A percentile compares a stretch with the other conserved stretches of the same genome.
Evolutionary conservation across 768 basidiomycete species (phyloP).

Genomic region (Sporobolomyces phaffii): DNA sequence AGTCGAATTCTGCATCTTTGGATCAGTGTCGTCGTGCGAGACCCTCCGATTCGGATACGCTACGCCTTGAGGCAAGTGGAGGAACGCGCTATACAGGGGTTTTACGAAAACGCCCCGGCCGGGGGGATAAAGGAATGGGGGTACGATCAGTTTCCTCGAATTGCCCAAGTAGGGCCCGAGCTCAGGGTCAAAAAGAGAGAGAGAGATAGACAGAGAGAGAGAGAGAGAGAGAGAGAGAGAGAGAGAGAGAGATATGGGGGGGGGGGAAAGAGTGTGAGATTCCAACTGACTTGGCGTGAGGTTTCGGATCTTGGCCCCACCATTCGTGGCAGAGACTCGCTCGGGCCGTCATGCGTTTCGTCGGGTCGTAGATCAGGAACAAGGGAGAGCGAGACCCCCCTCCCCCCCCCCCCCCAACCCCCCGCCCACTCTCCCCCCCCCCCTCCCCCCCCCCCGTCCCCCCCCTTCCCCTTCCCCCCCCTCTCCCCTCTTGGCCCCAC

Average conservation of each 20-base stretch:
- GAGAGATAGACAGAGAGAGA: too few species aligned
- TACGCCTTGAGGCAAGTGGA: conserved; percentile 58
- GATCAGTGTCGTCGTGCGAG: conserved; percentile 68
- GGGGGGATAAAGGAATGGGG: too few species aligned
- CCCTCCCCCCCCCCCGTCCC: too few species aligned
- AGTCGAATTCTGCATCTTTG: conserved; percentile 37
- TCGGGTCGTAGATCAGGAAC: conserved; percentile 91
- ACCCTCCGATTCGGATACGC: conserved; percentile 81
- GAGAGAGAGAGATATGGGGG: background rate
- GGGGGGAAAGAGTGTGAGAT: conserved; percentile 2
- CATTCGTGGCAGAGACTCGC: conserved; percentile 78
- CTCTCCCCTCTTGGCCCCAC: conserved; percentile 83
- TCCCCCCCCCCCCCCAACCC: too few species aligned
- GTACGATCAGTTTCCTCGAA: too few species aligned
- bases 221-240: too few species aligned
- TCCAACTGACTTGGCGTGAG: conserved; percentile 79
- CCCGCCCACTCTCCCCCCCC: too few species aligned
- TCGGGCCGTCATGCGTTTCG: conserved; percentile 71
- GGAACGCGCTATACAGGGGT: conserved; percentile 81
- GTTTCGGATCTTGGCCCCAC: conserved; percentile 85
- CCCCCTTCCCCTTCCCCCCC: too few species aligned
- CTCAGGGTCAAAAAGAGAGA: background rate
- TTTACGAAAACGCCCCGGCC: too few species aligned
- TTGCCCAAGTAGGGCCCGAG: background rate
- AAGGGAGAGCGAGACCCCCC: too few species aligned